These are phyloP conservation scores for Hygrocybe punicea DNA, from an alignment of 768 basidiomycete genomes.

Conservation along the genomic window DNA sequence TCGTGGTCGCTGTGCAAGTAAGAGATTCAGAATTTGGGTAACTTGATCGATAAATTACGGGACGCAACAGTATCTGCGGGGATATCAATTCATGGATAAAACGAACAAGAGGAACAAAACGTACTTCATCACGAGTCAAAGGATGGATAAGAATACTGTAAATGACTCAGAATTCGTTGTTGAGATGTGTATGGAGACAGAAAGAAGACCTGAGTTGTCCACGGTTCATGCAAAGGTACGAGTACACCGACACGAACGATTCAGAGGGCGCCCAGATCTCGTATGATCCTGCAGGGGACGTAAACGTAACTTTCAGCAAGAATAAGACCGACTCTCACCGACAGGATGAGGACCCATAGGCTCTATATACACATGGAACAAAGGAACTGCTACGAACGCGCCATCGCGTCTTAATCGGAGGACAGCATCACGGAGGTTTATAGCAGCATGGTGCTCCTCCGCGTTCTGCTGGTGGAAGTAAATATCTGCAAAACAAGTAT, in stretches of 20 bases:
- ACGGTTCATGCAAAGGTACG: constrained; percentile 66
- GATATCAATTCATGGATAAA: background rate
- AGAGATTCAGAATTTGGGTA: background rate
- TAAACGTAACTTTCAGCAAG: background rate
- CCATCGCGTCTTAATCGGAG: constrained; percentile 68
- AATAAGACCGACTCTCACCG: constrained; percentile 41
- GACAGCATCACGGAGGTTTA: constrained; percentile 68
- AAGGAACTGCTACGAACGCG: constrained; percentile 75
- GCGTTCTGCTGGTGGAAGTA: constrained; percentile 72
- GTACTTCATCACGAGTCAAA: constrained; percentile 64
- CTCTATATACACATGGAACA: constrained; percentile 63
- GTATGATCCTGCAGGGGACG: constrained; percentile 56
- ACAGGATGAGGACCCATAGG: constrained; percentile 76
- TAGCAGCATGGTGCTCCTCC: constrained; percentile 58
- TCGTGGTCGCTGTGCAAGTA: constrained; percentile 60
- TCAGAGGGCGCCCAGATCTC: constrained; percentile 78
- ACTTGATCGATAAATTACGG: background rate
- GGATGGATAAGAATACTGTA: constrained; percentile 73
- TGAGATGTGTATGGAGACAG: background rate
- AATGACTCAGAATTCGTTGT: background rate
- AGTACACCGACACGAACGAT: constrained; percentile 73
- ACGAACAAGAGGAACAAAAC: constrained; percentile 18
- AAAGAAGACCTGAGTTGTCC: constrained; percentile 59
- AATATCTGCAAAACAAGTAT: constrained; percentile 50
- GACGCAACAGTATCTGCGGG: constrained; percentile 48